Conservation (phyloP, 352 stramenopile genomes). For the Pythium diclinum region DNA sequence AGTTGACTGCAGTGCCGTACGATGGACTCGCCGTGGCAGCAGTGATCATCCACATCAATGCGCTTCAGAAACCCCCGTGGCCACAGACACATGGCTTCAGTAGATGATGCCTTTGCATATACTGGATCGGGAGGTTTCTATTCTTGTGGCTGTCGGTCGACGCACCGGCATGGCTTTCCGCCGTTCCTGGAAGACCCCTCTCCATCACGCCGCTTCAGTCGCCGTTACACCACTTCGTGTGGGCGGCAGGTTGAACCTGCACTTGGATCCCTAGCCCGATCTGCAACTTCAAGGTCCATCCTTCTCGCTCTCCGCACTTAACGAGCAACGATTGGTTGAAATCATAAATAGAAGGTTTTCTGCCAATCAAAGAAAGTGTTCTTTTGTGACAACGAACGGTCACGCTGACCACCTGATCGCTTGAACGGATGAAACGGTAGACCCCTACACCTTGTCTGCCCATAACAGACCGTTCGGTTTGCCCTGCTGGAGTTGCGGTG, state of each 20-base stretch:
- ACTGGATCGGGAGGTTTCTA: not conserved
- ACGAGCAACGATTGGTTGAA: slow-evolving; percentile 4
- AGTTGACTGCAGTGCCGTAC: no score
- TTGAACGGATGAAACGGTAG: not conserved
- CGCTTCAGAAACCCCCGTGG: not conserved
- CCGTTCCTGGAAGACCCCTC: not conserved
- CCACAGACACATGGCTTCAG: not conserved
- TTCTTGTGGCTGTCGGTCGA: not conserved
- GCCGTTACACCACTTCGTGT: not conserved
- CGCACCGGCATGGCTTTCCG: no score
- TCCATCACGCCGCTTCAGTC: not conserved
- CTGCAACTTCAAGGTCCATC: slow-evolving; percentile 20
- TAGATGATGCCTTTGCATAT: not conserved
- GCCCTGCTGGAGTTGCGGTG: not conserved
- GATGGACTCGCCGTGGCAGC: no score
- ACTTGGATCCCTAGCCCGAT: slow-evolving; percentile 2
- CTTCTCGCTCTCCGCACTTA: slow-evolving; percentile 3
- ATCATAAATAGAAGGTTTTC: not conserved
- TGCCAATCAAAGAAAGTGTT: slow-evolving; percentile 10
- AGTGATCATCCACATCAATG: not conserved
- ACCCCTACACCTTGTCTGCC: slow-evolving; percentile 18
- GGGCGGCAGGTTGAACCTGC: slow-evolving; percentile 13
- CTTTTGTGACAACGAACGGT: slow-evolving; percentile 27
- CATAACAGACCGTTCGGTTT: not conserved
- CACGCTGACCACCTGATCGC: slow-evolving; percentile 21